These are phyloP conservation scores for Bullera alba DNA, from an alignment of 768 basidiomycete species.

Conservation along the genomic window DNA sequence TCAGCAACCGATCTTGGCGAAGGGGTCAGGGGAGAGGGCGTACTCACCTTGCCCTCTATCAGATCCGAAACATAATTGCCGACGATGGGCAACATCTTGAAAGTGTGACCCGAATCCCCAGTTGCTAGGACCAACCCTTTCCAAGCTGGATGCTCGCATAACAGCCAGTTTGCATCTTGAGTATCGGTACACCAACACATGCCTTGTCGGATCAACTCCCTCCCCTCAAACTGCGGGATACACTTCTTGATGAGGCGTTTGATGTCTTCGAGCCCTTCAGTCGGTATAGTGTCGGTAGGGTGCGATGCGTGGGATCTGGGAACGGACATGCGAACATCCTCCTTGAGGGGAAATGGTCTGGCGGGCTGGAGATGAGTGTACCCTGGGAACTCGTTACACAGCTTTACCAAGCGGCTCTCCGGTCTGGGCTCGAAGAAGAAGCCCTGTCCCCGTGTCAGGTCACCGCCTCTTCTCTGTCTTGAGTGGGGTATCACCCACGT, in stretches of 20 bases:
- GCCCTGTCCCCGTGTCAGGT: slow-evolving; percentile 11
- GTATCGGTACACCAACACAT: slow-evolving; percentile 44
- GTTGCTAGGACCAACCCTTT: slow-evolving; percentile 32
- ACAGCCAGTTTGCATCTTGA: slow-evolving; percentile 33
- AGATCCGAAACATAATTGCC: slow-evolving; percentile 34
- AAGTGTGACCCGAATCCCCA: slow-evolving; percentile 33
- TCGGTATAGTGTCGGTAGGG: slow-evolving; percentile 41
- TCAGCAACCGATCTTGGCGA: background rate
- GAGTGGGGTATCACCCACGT: slow-evolving; percentile 17
- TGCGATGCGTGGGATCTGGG: slow-evolving; percentile 42
- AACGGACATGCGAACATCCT: slow-evolving; percentile 26
- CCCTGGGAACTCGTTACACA: slow-evolving; percentile 43
- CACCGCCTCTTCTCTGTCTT: background rate
- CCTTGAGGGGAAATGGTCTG: slow-evolving; percentile 24
- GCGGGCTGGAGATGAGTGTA: slow-evolving; percentile 22
- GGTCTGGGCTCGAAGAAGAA: slow-evolving; percentile 41
- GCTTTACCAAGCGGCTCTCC: slow-evolving; percentile 21
- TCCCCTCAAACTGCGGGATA: slow-evolving; percentile 22
- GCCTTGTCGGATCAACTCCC: background rate
- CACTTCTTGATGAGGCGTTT: slow-evolving; percentile 25
- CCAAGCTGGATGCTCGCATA: slow-evolving; percentile 34
- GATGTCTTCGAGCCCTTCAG: slow-evolving; percentile 26
- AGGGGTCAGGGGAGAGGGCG: background rate
- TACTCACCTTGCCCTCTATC: slow-evolving; percentile 36
- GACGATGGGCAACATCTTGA: slow-evolving; percentile 36